Base-by-base conservation (phyloP, 768 basidiomycete genomes). In the Lactarius hatsudake region DNA sequence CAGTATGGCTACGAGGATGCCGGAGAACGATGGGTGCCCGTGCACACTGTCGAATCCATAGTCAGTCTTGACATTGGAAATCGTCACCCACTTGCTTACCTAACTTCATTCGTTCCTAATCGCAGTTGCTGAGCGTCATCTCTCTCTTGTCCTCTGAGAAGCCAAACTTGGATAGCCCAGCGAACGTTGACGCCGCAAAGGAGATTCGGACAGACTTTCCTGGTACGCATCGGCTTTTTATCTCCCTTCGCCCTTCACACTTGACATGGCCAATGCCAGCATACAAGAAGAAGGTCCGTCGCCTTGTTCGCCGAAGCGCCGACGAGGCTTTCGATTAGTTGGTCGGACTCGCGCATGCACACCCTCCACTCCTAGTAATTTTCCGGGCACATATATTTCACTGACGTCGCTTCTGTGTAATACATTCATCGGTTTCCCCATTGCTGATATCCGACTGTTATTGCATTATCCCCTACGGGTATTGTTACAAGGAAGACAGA, bases 1-100 rank as follows among this genome's bases (percentile, higher is more conserved):
- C 92, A 98, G 76, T 98, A 91, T 72, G 91, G 96, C 13, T 98
- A 96, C 73, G 97, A 99, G 76, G 93, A 96, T 73, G 94, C 97
- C 1, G 90, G 93, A 54, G 97, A 99, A 80, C 81, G 97, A 69
- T 99, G 97, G 97, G 81, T 96, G 82, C 97, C 97, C 4, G 94
- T 99, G 56, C 97, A 99, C 76, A 91, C 92, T 1, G 90, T 98
- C 40, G 95, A 98, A 80, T 94, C 94, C 6, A 98, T 99, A 70
- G 96, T 98, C 71, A 75, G 83, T 77, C 23, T 26, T 51, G 40
- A 30, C 60, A 34, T 59, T 59, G n/a, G n/a, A n/a, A n/a, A n/a
- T n/a, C n/a, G n/a, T n/a, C 26, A 36, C 10, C 32, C 26, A 36
- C 13, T 45, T 70, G 48, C 64, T 42, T 63, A 30, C 26, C n/a